Conservation (phyloP, 805 yeast genomes). For the Metschnikowia borealis region DNA sequence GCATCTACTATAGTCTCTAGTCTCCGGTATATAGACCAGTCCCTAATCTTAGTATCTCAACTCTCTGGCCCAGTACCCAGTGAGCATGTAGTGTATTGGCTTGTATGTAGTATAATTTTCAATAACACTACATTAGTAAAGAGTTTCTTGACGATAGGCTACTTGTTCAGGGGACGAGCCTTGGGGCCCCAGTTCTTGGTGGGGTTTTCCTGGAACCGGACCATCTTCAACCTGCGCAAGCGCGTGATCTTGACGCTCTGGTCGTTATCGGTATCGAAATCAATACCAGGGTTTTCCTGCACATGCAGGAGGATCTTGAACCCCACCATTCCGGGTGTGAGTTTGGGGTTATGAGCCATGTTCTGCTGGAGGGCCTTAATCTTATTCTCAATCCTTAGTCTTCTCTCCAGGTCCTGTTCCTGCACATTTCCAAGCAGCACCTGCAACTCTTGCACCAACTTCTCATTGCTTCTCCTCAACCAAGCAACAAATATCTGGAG, state of each 20-base stretch:
- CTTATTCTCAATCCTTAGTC: slow-evolving; percentile 11
- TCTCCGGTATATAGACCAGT: too few relatives aligned
- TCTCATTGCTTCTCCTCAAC: slow-evolving; percentile 33
- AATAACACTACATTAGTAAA: too few relatives aligned
- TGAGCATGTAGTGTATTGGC: too few relatives aligned
- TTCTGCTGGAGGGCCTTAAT: slow-evolving; percentile 25
- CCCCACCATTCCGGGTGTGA: slow-evolving; percentile 45
- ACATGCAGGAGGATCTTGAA: slow-evolving; percentile 49
- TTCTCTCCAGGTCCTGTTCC: slow-evolving; percentile 14
- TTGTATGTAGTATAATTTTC: too few relatives aligned
- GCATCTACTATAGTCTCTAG: too few relatives aligned
- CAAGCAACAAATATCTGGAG: slow-evolving; percentile 72
- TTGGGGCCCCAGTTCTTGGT: slow-evolving; percentile 97
- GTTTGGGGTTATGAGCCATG: slow-evolving; percentile 38
- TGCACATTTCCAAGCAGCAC: slow-evolving; percentile 7
- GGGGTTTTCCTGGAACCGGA: slow-evolving; percentile 89
- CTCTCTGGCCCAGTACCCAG: too few relatives aligned
- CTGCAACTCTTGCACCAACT: slow-evolving; percentile 21
- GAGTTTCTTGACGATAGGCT: too few relatives aligned
- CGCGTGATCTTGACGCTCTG: slow-evolving; percentile 53
- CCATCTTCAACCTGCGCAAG: slow-evolving; percentile 72
- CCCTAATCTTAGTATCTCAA: too few relatives aligned
- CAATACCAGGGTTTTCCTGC: slow-evolving; percentile 33
- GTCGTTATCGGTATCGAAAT: slow-evolving; percentile 59
- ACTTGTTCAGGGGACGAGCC: slow-evolving; percentile 53